phyloP scores from a whole-genome alignment of 352 stramenopile species.

The Globisporangium uncinulatum region DNA sequence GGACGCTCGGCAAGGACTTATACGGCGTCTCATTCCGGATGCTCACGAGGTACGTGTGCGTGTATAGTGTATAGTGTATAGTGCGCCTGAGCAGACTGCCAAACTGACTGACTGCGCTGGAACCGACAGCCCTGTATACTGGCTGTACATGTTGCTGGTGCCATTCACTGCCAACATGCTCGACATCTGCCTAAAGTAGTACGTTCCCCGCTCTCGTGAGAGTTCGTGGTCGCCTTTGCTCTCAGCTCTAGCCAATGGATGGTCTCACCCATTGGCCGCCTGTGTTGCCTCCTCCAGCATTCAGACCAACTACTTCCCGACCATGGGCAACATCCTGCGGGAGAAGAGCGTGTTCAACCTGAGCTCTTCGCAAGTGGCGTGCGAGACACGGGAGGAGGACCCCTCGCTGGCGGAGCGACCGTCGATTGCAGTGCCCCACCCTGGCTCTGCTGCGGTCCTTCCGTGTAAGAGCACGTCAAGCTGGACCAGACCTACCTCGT shows the following conservation, averaged over 20 bases:
- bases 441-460: constrained; percentile 17
- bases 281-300: constrained; percentile 24
- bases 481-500: no score
- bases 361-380: constrained; percentile 37
- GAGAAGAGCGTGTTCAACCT: constrained; percentile 45
- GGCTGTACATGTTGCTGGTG: constrained; percentile 58
- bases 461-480: constrained; percentile 22
- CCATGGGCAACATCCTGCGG: constrained; percentile 56
- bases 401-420: constrained; percentile 6
- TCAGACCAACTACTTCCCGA: constrained; percentile 60
- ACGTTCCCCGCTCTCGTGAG: constrained; percentile 9
- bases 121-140: constrained; percentile 46
- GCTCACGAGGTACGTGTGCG: constrained; percentile 32
- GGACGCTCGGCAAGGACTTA: constrained; percentile 43
- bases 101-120: no score
- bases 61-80: not conserved
- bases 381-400: constrained; percentile 15
- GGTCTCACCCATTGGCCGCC: no score
- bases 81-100: not conserved
- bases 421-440: constrained; percentile 8
- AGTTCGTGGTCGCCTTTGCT: not conserved
- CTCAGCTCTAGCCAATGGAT: not conserved
- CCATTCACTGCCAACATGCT: constrained; percentile 52
- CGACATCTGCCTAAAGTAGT: constrained; percentile 70
- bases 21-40: constrained; percentile 47